Conservation (phyloP, 2,329 filamentous ascomycete genomes). For the Diaporthe aspalathi region DNA sequence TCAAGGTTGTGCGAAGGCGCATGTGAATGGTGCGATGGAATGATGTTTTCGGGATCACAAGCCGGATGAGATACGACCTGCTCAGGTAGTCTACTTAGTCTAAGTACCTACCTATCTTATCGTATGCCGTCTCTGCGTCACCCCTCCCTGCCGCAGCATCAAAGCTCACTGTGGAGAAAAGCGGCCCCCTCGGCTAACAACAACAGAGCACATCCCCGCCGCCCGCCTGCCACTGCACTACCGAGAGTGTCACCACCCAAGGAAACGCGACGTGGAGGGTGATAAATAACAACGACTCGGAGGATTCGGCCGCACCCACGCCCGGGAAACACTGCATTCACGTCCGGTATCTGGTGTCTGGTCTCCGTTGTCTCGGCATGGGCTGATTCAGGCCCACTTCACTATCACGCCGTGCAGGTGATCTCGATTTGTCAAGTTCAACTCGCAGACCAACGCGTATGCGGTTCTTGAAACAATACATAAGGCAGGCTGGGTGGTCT, state of each 20-base stretch:
- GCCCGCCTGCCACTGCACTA: background rate
- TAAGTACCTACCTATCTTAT: too few species aligned
- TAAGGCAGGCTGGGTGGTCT: background rate
- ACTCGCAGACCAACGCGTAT: too few species aligned
- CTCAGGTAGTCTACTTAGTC: too few species aligned
- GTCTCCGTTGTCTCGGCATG: background rate
- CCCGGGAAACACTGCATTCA: background rate
- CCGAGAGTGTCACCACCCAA: background rate
- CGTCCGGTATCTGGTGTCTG: background rate
- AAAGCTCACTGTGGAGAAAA: background rate
- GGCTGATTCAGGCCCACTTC: too few species aligned
- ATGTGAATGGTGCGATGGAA: constrained; percentile 7
- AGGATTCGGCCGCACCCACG: background rate
- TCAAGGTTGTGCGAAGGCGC: background rate
- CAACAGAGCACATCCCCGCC: background rate
- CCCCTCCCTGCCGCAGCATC: background rate
- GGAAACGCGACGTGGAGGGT: background rate
- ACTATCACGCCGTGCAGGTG: background rate
- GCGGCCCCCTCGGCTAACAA: background rate
- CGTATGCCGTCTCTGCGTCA: constrained; percentile 13
- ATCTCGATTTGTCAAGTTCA: background rate
- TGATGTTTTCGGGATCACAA: constrained; percentile 10
- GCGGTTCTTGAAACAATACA: too few species aligned
- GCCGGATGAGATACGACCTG: too few species aligned
- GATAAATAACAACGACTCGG: too few species aligned